Evolutionary conservation across 192 early-diverging fungal species (phyloP), one percentile per base, ranked within the genome.

Genomic region (Mycoemilia scoparia): DNA sequence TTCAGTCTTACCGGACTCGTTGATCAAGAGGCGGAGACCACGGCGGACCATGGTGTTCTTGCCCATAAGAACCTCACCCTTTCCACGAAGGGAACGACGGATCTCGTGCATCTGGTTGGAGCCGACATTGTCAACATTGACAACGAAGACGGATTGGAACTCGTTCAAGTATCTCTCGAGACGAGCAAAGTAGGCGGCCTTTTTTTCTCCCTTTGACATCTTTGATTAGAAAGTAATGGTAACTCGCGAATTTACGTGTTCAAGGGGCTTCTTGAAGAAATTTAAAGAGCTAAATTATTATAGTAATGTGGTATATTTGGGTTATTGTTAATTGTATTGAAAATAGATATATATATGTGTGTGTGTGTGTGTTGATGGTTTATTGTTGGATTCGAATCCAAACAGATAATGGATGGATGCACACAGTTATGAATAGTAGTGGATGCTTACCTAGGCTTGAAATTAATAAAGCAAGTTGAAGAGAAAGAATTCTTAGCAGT

Each of bases 21-120:
- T 18, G 28, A 70, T 40, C 34, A 82, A 49, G 26, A 50, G 47
- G 52, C 65, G 70, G 46, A 84, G 64, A 24, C 71, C 76, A 60
- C 77, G 72, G 45, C 91, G 86, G 31, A 99, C 84, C 89, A 96
- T 99, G 63, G 95, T 96, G 84, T 99, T 99, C 80, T 99, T 99
- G 51, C 91, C 95, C 95, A 99, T 99, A 38, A 99, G 79, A 30
- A 99, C 74, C 57, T 75, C 81, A 45, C 73, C 87, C 24, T 79
- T 60, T 35, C 84, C 82, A 66, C 95, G 88, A 61, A 98, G 78
- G 34, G 74, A 49, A 54, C 69, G 69, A 70, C 82, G 80, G 57
- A 93, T 84, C 54, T 90, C 77, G 76, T 98, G 95, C 90, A 98
- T 96, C 71, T 98, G 95, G 82, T 96, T 95, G 57, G 84, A 88